These are phyloP conservation scores for Paramecium pentaurelia DNA, from an alignment of 73 alveolate genomes.

Conservation along the genomic window DNA sequence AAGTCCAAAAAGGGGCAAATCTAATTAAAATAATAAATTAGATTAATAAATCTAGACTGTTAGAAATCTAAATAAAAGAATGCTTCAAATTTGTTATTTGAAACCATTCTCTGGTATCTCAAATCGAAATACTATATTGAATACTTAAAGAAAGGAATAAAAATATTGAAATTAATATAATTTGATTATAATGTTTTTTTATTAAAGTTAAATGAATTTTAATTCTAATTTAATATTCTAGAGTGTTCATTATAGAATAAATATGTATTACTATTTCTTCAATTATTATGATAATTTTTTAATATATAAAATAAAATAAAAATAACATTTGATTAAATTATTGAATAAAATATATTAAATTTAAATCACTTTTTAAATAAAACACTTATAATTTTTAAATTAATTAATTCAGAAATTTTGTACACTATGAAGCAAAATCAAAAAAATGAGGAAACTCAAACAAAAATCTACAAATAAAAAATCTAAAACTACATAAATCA, in stretches of 20 bases:
- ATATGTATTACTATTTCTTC: too few species aligned
- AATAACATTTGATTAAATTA: too few species aligned
- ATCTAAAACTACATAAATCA: not conserved
- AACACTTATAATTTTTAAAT: not conserved
- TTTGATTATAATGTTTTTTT: not conserved
- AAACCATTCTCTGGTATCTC: not conserved
- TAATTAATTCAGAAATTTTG: not conserved
- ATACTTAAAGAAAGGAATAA: not conserved
- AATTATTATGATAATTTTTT: too few species aligned
- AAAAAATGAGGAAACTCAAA: not conserved
- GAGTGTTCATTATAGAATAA: too few species aligned
- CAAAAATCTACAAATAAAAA: not conserved
- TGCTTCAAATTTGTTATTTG: not conserved
- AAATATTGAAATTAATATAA: not conserved
- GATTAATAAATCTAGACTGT: not conserved
- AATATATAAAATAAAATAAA: too few species aligned
- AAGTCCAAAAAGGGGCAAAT: not conserved
- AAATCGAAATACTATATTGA: not conserved
- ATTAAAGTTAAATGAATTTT: too few species aligned
- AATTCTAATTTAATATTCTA: too few species aligned
- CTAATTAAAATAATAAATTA: not conserved
- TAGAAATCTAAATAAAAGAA: not conserved
- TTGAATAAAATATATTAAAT: too few species aligned
- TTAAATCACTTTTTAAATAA: too few species aligned
- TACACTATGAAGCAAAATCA: not conserved